A percentile compares a stretch with the other conserved stretches of the same genome.
Evolutionary conservation across 192 early-diverging fungal species (phyloP).

Genomic region (Coemansia pectinata): DNA sequence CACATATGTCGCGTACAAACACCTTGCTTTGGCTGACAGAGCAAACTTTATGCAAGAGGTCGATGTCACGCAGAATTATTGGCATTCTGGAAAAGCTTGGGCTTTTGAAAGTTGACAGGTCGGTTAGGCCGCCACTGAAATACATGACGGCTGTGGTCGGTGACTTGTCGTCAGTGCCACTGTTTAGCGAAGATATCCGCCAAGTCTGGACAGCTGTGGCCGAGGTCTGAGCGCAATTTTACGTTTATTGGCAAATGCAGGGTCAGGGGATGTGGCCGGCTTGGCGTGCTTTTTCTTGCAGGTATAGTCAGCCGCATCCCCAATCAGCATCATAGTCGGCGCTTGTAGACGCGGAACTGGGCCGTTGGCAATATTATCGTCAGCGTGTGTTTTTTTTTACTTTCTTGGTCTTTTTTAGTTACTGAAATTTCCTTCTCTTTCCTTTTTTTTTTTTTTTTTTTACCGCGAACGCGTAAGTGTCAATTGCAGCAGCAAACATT

Average conservation of each 20-base stretch:
- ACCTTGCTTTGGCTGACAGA: constrained; percentile 5
- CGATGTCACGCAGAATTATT: not conserved
- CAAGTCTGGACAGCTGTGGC: not conserved
- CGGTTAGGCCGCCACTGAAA: constrained; percentile 1
- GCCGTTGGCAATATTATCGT: not conserved
- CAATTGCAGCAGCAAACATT: not conserved
- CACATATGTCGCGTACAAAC: not conserved
- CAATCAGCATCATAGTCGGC: not conserved
- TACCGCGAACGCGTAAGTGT: constrained; percentile 2
- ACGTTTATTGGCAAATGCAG: not conserved
- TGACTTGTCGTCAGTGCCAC: not conserved
- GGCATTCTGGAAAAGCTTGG: constrained; percentile 12
- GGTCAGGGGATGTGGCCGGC: no score
- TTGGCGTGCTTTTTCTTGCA: not conserved
- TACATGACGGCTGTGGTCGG: not conserved
- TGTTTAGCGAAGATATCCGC: constrained; percentile 28
- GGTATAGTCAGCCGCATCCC: not conserved
- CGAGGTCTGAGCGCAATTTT: not conserved
- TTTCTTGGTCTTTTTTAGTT: not conserved
- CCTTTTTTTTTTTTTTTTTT: not conserved
- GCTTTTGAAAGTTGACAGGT: constrained; percentile 18
- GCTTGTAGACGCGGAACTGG: not conserved
- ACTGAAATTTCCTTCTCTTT: not conserved
- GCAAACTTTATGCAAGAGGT: constrained; percentile 1
- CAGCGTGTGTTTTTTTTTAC: not conserved